phyloP scores from a whole-genome alignment of 352 stramenopile species.

The Phytophthora ohioensis region DNA sequence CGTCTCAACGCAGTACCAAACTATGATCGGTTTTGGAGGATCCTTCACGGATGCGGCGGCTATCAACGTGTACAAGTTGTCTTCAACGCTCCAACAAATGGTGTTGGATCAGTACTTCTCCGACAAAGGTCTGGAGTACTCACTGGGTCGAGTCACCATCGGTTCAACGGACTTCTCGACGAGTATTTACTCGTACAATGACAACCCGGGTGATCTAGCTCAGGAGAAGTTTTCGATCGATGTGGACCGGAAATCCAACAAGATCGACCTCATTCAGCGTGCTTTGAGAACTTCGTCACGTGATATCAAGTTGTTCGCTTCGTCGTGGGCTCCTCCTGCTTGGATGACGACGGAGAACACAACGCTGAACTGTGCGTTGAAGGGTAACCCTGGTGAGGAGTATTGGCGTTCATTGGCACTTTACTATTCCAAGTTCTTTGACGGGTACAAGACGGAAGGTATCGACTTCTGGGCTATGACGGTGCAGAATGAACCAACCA shows the following conservation, averaged over 20 bases:
- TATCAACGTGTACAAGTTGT: constrained; percentile 88
- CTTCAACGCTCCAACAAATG: constrained; percentile 78
- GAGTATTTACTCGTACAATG: constrained; percentile 88
- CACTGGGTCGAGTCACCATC: constrained; percentile 92
- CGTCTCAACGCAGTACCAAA: constrained; percentile 61
- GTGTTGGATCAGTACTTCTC: constrained; percentile 90
- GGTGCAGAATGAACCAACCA: constrained; percentile 88
- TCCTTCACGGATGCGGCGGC: constrained; percentile 93
- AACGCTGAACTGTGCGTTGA: constrained; percentile 63
- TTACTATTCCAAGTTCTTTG: constrained; percentile 91
- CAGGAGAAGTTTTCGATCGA: constrained; percentile 82
- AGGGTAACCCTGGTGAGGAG: constrained; percentile 61
- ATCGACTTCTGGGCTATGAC: constrained; percentile 88
- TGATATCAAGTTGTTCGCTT: constrained; percentile 79
- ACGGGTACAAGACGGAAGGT: constrained; percentile 79
- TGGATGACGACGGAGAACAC: constrained; percentile 88
- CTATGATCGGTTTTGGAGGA: constrained; percentile 91
- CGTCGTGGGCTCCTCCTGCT: constrained; percentile 83
- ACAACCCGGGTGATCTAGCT: constrained; percentile 75
- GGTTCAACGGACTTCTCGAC: constrained; percentile 91
- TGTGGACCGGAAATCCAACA: constrained; percentile 74
- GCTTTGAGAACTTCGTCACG: constrained; percentile 52
- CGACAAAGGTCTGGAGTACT: constrained; percentile 82
- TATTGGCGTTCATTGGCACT: constrained; percentile 84
- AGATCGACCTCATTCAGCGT: constrained; percentile 80